A percentile compares a stretch with the other conserved stretches of the same genome.
phyloP scores from a whole-genome alignment of 2,329 filamentous ascomycete genomes.

The Colletotrichum australisinense region DNA sequence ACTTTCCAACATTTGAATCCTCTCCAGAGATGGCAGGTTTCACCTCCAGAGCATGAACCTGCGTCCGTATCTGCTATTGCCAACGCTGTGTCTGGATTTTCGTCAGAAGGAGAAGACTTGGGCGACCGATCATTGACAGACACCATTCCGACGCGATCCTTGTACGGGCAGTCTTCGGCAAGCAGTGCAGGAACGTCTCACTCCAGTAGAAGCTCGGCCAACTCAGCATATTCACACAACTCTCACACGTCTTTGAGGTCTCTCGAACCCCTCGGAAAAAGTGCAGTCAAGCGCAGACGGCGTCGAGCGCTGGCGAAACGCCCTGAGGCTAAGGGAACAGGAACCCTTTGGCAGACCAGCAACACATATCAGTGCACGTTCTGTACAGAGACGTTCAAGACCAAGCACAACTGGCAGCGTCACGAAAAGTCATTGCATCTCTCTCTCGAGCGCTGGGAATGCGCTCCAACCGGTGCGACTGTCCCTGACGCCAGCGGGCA shows the following conservation, averaged over 20 bases:
- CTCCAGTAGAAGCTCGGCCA: slow-evolving; percentile 34
- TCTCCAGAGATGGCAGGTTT: slow-evolving; percentile 36
- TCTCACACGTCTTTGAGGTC: slow-evolving; percentile 2
- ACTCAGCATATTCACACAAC: slow-evolving; percentile 31
- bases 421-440: slow-evolving; percentile 61
- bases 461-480: slow-evolving; percentile 37
- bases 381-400: slow-evolving; percentile 57
- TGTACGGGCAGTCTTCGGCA: slow-evolving; percentile 35
- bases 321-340: background rate
- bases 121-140: slow-evolving; percentile 17
- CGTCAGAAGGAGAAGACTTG: background rate
- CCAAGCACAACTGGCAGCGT: slow-evolving; percentile 59
- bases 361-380: slow-evolving; percentile 55
- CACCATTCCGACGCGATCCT: background rate
- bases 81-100: slow-evolving; percentile 17
- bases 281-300: slow-evolving; percentile 2
- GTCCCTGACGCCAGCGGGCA: slow-evolving; percentile 47
- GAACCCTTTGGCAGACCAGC: slow-evolving; percentile 6
- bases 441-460: slow-evolving; percentile 58
- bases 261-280: background rate
- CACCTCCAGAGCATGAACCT: slow-evolving; percentile 40
- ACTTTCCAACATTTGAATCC: slow-evolving; percentile 27
- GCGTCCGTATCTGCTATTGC: slow-evolving; percentile 39
- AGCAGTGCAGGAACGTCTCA: slow-evolving; percentile 37
- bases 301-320: slow-evolving; percentile 3